Evolutionary conservation across 2,329 filamentous ascomycete genomes (phyloP), one percentile per base, ranked within the genome.

Genomic region (Colletotrichum phormii): DNA sequence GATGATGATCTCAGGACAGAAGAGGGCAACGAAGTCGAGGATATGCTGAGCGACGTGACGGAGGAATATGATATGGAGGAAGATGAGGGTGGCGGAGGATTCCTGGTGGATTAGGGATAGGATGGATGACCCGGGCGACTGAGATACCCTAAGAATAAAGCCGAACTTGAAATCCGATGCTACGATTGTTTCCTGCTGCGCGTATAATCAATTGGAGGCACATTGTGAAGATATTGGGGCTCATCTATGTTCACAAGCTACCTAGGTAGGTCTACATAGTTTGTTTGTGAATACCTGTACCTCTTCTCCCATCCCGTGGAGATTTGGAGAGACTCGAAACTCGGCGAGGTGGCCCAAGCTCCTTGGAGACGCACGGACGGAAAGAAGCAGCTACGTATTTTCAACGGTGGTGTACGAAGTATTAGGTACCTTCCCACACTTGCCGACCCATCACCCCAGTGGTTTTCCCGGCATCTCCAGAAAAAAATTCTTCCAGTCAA

Each of bases 41-140:
- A 81, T 35, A 84, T 79, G 6, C 76, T 78, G 58, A 82, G 84
- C 64, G 85, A 86, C 75, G 81, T 80, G 29, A 85, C 82, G 55
- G 84, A 83, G 72, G 85, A 85, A 76, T 84, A 83, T 76, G 81
- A 84, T 35, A 84, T 85, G 79, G 80, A 80, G 29, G 80, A 82
- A n/a, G 83, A 83, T 71, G 81, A 81, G 8, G 82, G 81, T 73
- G 87, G 84, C 37, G 87, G 87, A 22, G 86, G 86, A 4, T 87
- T 86, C 74, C 65, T 87, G 62, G 72, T 84, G 22, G 83, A 85
- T 18, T 85, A 72, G 70, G 51, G 12, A n/a, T 26, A 53, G 24
- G n/a, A 9, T 15, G 37, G 29, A 46, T 26, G 13, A 13, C 11
- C 29, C 8, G 15, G 18, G 5, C 46, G 22, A n/a, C 9, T 5